A percentile compares a stretch with the other conserved stretches of the same genome.
Conservation (phyloP, 441 rosid genomes). For the Mallotus repandus region DNA sequence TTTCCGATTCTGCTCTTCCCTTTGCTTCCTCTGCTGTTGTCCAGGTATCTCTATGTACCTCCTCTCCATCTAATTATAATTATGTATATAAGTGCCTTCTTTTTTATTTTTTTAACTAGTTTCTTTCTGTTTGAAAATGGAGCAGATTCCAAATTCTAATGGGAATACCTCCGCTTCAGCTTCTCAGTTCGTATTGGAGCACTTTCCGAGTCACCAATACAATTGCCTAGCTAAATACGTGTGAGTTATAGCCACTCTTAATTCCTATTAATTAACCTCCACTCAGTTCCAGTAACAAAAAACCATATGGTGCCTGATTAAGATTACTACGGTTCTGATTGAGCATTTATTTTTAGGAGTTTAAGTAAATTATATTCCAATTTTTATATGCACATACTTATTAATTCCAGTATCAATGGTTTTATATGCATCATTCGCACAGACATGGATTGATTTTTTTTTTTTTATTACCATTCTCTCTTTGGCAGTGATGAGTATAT, state of each 20-base stretch:
- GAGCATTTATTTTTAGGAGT: no score
- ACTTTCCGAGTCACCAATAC: conserved; percentile 36
- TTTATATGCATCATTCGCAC: no score
- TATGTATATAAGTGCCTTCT: no score
- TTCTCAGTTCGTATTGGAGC: conserved; percentile 58
- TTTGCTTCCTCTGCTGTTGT: conserved; percentile 75
- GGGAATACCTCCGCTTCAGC: conserved; percentile 40
- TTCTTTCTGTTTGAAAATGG: conserved; percentile 23
- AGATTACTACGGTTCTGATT: no score
- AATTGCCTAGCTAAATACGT: conserved; percentile 57
- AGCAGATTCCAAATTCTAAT: conserved; percentile 44
- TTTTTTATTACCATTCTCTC: background rate
- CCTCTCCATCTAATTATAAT: background rate
- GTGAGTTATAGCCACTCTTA: conserved; percentile 35
- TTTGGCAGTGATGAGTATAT: conserved; percentile 45
- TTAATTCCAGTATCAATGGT: no score
- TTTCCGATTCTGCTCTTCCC: conserved; percentile 71
- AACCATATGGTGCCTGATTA: background rate
- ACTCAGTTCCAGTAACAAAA: no score
- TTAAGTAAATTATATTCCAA: no score
- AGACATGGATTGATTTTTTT: background rate
- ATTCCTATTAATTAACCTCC: no score
- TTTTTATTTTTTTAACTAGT: background rate
- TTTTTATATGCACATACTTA: no score
- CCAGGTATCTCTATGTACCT: conserved; percentile 35